Conservation (phyloP, 306 rosid species). For the Dryas alaskensis region DNA sequence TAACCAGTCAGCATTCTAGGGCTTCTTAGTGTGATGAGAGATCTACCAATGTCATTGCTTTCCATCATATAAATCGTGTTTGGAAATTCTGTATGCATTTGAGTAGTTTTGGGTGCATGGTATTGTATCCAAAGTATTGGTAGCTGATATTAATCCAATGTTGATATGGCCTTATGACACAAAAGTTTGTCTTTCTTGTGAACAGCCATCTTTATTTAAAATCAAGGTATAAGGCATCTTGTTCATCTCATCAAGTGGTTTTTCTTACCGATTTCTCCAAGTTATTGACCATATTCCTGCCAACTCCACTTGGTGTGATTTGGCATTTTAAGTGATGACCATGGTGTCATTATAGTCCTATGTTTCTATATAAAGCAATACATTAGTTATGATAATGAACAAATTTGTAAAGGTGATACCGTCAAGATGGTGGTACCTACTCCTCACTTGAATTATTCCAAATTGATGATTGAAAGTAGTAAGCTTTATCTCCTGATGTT, state of each 20-base stretch:
- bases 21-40: background rate
- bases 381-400: background rate
- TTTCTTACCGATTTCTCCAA: background rate
- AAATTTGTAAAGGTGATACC: constrained; percentile 3
- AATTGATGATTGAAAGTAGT: constrained; percentile 1
- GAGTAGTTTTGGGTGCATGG: background rate
- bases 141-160: background rate
- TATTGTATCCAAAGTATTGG: background rate
- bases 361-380: background rate
- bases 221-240: background rate
- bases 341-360: background rate
- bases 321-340: background rate
- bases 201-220: background rate
- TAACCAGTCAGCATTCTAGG: background rate
- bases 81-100: background rate
- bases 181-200: background rate
- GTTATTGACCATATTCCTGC: background rate
- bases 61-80: background rate
- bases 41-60: background rate
- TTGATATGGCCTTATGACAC: background rate
- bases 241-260: background rate
- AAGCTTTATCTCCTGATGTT: background rate
- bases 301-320: background rate
- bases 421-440: constrained; percentile 1
- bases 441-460: background rate